Evolutionary conservation across 495 filamentous ascomycete genomes (phyloP).

Genomic region (Aspergillus haitiensis): DNA sequence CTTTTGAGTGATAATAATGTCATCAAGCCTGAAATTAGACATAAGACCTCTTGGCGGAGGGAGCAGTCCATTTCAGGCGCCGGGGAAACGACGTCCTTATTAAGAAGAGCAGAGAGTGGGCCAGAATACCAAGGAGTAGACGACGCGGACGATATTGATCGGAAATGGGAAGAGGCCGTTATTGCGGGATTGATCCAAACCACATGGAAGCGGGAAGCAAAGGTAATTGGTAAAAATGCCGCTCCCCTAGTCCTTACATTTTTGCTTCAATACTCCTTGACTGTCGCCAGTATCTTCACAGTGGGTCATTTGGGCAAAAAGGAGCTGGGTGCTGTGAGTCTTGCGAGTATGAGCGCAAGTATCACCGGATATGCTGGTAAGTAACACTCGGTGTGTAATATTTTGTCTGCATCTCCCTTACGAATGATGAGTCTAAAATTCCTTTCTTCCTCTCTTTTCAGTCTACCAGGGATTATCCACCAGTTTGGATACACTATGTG

Average conservation of each 20-base stretch:
- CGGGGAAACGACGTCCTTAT: constrained; percentile 53
- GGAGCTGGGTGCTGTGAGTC: constrained; percentile 62
- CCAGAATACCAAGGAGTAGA: constrained; percentile 34
- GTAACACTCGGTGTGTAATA: neutral
- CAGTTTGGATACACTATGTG: constrained; percentile 71
- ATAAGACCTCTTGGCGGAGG: constrained; percentile 12
- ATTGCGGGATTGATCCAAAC: constrained; percentile 71
- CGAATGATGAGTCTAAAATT: neutral
- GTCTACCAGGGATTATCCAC: constrained; percentile 72
- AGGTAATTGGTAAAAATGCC: constrained; percentile 64
- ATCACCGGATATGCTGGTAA: constrained; percentile 66
- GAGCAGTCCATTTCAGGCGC: constrained; percentile 2
- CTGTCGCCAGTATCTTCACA: constrained; percentile 67
- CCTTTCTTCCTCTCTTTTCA: neutral
- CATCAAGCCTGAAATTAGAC: constrained; percentile 35
- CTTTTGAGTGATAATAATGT: constrained; percentile 77
- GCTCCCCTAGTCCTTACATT: constrained; percentile 69
- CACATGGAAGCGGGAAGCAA: constrained; percentile 78
- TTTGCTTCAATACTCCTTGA: constrained; percentile 72
- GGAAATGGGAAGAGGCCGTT: constrained; percentile 80
- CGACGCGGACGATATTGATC: constrained; percentile 41
- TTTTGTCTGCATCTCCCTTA: neutral
- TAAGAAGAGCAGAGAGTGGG: constrained; percentile 28
- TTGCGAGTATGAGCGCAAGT: constrained; percentile 69
- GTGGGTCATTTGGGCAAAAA: constrained; percentile 65